Conservation (phyloP, 768 basidiomycete species). For the Rhodotorula babjevae region DNA sequence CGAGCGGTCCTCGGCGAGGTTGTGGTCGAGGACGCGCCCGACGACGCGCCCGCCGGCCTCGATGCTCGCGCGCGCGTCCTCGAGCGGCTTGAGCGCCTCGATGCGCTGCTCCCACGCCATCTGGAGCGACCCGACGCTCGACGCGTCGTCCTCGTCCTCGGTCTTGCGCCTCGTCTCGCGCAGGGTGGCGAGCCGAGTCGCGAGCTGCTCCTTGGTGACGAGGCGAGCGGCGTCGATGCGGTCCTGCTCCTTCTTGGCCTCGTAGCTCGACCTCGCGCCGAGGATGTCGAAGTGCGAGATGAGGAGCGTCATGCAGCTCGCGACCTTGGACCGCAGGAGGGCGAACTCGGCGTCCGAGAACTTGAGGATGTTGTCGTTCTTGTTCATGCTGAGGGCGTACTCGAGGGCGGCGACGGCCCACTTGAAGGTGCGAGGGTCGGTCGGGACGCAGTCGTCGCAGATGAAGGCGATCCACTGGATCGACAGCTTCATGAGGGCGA, state of each 20-base stretch:
- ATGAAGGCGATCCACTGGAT: conserved; percentile 99
- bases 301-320: conserved; percentile 91
- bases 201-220: conserved; percentile 40
- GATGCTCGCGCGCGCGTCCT: conserved; percentile 59
- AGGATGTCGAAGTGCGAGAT: conserved; percentile 97
- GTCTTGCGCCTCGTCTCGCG: conserved; percentile 14
- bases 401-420: conserved; percentile 97
- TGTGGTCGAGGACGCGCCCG: conserved; percentile 89
- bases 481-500: conserved; percentile 76
- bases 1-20: conserved; percentile 87
- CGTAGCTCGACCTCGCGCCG: conserved; percentile 79
- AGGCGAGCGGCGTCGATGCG: conserved; percentile 58
- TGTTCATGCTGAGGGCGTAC: conserved; percentile 80
- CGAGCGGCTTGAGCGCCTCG: conserved; percentile 60
- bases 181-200: conserved; percentile 31
- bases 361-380: conserved; percentile 80
- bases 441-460: conserved; percentile 93
- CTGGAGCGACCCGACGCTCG: conserved; percentile 26
- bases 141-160: conserved; percentile 22
- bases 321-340: conserved; percentile 82
- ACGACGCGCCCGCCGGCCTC: conserved; percentile 68
- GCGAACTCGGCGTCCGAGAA: conserved; percentile 84
- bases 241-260: conserved; percentile 87
- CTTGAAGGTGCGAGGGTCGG: conserved; percentile 90
- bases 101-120: conserved; percentile 51